Percentiles rank a stretch among this genome's conserved stretches.
phyloP scores from a whole-genome alignment of 805 yeast species.

The Hanseniaspora valbyensis region DNA sequence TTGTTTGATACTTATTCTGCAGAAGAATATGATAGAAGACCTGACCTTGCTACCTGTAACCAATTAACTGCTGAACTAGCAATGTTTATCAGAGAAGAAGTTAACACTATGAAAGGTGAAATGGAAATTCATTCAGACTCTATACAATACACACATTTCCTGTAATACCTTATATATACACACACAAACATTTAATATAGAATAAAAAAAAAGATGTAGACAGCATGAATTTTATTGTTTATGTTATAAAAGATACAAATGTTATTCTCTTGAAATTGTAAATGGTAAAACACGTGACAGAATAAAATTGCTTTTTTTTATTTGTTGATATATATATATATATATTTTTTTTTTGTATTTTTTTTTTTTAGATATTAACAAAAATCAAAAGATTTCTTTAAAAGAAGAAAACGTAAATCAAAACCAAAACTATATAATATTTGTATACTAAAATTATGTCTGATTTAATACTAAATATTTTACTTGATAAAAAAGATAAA shows the following conservation, averaged over 20 bases:
- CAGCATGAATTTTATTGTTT: too few relatives aligned
- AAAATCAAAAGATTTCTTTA: too few relatives aligned
- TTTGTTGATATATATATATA: too few relatives aligned
- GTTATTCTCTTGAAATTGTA: too few relatives aligned
- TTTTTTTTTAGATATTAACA: background rate
- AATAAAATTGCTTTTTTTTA: too few relatives aligned
- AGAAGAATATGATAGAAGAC: slow-evolving; percentile 82
- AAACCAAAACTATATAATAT: slow-evolving; percentile 14
- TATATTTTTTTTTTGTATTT: too few relatives aligned
- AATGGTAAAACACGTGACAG: too few relatives aligned
- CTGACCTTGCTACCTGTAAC: slow-evolving; percentile 87
- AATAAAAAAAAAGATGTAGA: too few relatives aligned
- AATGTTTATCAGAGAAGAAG: slow-evolving; percentile 72
- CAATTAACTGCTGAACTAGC: slow-evolving; percentile 80
- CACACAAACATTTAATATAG: background rate
- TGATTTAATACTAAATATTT: background rate
- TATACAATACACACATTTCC: slow-evolving; percentile 72
- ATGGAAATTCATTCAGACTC: slow-evolving; percentile 81
- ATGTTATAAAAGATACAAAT: too few relatives aligned
- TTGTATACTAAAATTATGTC: slow-evolving; percentile 1
- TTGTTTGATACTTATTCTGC: slow-evolving; percentile 76
- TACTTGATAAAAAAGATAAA: background rate
- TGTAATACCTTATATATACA: slow-evolving; percentile 29
- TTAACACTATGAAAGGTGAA: slow-evolving; percentile 62
- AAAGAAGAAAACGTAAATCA: slow-evolving; percentile 18